Conservation (phyloP, 768 basidiomycete species). For the Butyriboletus loyo region DNA sequence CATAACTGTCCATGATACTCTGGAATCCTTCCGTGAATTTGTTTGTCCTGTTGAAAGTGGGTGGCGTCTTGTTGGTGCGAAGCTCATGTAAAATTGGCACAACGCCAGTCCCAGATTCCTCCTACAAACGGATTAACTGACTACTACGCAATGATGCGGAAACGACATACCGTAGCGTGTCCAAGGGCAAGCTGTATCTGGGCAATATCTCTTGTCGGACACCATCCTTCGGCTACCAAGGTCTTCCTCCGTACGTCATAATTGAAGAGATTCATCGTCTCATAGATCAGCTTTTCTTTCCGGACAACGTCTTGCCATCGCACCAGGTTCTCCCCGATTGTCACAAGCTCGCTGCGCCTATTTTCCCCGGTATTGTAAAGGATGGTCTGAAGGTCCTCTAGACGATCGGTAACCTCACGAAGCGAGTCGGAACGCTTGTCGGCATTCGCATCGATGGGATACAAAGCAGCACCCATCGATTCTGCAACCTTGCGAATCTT, state of each 20-base stretch:
- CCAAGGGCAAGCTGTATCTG: conserved; percentile 83
- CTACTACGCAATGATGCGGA: background rate
- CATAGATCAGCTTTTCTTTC: conserved; percentile 95
- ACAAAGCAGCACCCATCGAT: conserved; percentile 97
- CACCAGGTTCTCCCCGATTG: conserved; percentile 78
- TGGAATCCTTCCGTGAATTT: conserved; percentile 98
- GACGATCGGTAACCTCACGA: conserved; percentile 79
- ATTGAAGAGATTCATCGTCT: conserved; percentile 93
- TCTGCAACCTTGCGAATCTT: conserved; percentile 99
- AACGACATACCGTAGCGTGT: conserved; percentile 69
- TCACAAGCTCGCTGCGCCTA: conserved; percentile 77
- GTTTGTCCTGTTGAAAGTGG: conserved; percentile 92
- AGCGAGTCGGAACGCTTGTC: conserved; percentile 91
- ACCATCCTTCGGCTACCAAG: conserved; percentile 96
- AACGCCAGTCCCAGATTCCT: conserved; percentile 89
- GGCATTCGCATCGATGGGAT: conserved; percentile 92
- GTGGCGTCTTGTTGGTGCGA: conserved; percentile 85
- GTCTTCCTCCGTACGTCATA: conserved; percentile 94
- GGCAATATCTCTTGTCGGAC: conserved; percentile 87
- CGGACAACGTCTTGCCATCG: conserved; percentile 93
- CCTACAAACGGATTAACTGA: conserved; percentile 34
- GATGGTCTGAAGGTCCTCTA: conserved; percentile 89
- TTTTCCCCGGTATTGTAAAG: conserved; percentile 86
- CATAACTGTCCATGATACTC: conserved; percentile 97
- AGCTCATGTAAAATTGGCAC: conserved; percentile 92